A percentile compares a stretch with the other conserved stretches of the same genome.
phyloP scores from a whole-genome alignment of 2,329 filamentous ascomycete genomes.

The Aotearoamyces nothofagi region DNA sequence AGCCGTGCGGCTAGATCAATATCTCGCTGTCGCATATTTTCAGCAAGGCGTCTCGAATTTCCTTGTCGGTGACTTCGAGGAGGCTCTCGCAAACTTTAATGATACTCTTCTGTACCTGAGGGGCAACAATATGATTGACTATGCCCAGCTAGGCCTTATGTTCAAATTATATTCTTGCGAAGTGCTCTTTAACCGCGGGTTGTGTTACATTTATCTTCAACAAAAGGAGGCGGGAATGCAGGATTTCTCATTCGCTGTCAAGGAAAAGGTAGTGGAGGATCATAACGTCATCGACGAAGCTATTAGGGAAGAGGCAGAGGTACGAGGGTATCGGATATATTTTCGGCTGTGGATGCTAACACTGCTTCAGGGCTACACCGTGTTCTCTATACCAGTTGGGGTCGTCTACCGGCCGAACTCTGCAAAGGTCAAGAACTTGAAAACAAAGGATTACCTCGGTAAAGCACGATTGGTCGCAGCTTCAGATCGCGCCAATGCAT shows the following conservation, averaged over 20 bases:
- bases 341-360: constrained; percentile 8
- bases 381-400: constrained; percentile 94
- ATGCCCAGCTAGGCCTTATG: constrained; percentile 84
- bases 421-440: constrained; percentile 94
- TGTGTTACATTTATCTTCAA: constrained; percentile 95
- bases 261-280: constrained; percentile 91
- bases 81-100: constrained; percentile 96
- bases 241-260: constrained; percentile 78
- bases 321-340: constrained; percentile 25
- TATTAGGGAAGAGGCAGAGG: constrained; percentile 83
- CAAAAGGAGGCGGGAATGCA: constrained; percentile 83
- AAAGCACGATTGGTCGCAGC: constrained; percentile 90
- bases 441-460: constrained; percentile 93
- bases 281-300: constrained; percentile 98
- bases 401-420: constrained; percentile 93
- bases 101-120: constrained; percentile 88
- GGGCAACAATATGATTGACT: constrained; percentile 95
- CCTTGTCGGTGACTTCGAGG: constrained; percentile 89
- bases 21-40: constrained; percentile 94
- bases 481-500: constrained; percentile 65
- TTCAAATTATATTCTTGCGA: constrained; percentile 98
- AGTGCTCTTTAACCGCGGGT: constrained; percentile 88
- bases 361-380: constrained; percentile 73
- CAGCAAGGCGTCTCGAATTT: constrained; percentile 98
- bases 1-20: constrained; percentile 80